Evolutionary conservation across 2,329 filamentous ascomycete genomes (phyloP).

Genomic region (Fusarium sp.): DNA sequence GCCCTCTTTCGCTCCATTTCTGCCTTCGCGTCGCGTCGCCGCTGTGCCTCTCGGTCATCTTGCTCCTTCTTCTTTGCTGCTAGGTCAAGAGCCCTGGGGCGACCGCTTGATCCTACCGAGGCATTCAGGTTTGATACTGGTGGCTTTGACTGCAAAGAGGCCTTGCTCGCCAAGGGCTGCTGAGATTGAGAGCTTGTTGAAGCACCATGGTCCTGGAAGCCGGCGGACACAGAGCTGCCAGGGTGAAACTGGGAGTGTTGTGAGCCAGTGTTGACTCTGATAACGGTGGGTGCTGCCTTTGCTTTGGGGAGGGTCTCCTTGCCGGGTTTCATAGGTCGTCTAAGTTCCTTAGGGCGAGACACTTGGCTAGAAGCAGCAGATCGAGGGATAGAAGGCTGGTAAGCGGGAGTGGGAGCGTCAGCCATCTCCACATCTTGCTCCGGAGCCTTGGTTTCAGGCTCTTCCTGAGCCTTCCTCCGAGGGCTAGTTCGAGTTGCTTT

Average conservation of each 20-base stretch:
- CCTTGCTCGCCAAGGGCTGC: conserved; percentile 67
- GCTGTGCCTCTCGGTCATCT: conserved; percentile 82
- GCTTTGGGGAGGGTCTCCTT: conserved; percentile 68
- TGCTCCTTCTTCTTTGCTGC: conserved; percentile 86
- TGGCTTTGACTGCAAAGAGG: conserved; percentile 69
- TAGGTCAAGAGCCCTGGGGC: conserved; percentile 77
- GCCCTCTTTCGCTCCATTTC: conserved; percentile 82
- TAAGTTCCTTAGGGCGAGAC: conserved; percentile 63
- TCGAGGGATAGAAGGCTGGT: conserved; percentile 70
- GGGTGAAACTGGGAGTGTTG: conserved; percentile 70
- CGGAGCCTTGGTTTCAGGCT: conserved; percentile 40
- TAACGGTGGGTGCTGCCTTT: conserved; percentile 76
- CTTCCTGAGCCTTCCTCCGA: conserved; percentile 58
- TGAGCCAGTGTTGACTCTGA: conserved; percentile 75
- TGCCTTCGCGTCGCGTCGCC: conserved; percentile 82
- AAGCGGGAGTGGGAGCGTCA: conserved; percentile 65
- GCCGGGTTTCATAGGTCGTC: conserved; percentile 70
- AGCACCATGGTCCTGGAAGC: conserved; percentile 59
- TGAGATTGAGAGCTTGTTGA: conserved; percentile 53
- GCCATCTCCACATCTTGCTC: conserved; percentile 65
- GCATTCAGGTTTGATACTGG: conserved; percentile 70
- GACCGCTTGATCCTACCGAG: conserved; percentile 65
- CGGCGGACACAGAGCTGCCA: conserved; percentile 67
- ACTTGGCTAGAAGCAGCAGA: conserved; percentile 60
- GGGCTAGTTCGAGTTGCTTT: conserved; percentile 64